Conservation (phyloP, 2,329 filamentous ascomycete species). For the Botrytis fabae region DNA sequence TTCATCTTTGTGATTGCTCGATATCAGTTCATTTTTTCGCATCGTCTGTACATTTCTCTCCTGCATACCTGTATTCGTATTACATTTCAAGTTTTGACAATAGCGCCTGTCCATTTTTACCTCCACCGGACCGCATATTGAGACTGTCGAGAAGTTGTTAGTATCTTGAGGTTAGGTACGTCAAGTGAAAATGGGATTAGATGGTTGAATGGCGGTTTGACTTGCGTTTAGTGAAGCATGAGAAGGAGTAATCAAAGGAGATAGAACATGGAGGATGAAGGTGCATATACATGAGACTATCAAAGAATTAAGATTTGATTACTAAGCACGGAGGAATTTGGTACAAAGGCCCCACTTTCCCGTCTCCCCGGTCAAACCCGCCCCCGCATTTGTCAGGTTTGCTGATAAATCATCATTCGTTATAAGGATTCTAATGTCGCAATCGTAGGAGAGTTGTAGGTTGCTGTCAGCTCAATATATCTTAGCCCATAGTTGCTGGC, state of each 20-base stretch:
- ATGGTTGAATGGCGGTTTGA: fast-evolving
- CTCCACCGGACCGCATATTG: neutral
- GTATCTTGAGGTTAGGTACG: neutral
- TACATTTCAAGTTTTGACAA: neutral
- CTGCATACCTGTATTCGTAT: too few relatives aligned
- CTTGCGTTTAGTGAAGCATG: neutral
- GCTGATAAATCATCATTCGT: constrained; percentile 1
- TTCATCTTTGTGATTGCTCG: neutral
- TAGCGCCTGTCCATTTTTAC: neutral
- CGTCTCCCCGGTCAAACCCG: neutral
- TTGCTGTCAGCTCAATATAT: neutral
- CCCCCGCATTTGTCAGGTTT: neutral
- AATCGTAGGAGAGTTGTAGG: neutral
- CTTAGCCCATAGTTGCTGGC: neutral
- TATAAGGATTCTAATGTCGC: neutral
- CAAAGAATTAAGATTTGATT: neutral
- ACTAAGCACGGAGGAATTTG: neutral
- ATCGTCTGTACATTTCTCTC: too few relatives aligned
- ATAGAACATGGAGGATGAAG: neutral
- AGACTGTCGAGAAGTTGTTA: neutral
- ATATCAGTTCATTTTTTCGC: too few relatives aligned
- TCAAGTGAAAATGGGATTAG: neutral
- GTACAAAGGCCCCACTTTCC: neutral
- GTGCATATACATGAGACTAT: neutral
- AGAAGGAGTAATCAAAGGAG: neutral